phyloP scores from a whole-genome alignment of 148 eudicot genomes.

The Arctostaphylos glauca region DNA sequence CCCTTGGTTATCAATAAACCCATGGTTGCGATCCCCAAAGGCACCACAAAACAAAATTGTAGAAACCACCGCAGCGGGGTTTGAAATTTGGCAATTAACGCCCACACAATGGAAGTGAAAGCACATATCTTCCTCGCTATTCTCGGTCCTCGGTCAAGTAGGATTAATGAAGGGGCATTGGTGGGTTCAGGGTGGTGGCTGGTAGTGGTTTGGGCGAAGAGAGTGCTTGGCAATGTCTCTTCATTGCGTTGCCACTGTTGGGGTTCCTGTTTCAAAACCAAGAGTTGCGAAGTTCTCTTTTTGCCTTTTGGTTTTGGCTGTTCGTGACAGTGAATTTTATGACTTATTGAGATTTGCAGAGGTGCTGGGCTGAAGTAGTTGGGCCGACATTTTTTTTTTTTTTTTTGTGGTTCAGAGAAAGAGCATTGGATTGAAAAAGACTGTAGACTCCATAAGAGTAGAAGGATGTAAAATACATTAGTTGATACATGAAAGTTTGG shows the following conservation, averaged over 20 bases:
- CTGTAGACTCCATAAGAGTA: background rate
- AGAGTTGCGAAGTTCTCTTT: background rate
- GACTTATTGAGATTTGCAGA: background rate
- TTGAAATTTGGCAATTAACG: background rate
- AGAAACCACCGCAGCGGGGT: background rate
- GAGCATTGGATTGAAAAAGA: background rate
- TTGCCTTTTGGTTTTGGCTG: background rate
- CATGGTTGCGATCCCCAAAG: background rate
- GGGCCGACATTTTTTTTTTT: background rate
- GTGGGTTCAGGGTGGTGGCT: background rate
- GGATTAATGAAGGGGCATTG: background rate
- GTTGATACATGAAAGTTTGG: background rate
- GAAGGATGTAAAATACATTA: conserved; percentile 3
- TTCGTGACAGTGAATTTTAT: background rate
- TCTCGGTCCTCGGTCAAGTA: background rate
- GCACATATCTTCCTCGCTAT: background rate
- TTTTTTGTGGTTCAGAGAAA: background rate
- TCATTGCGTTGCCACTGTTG: background rate
- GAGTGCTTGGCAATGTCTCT: background rate
- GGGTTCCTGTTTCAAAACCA: background rate
- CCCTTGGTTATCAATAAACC: background rate
- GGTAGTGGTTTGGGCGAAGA: background rate
- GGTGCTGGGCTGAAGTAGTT: background rate
- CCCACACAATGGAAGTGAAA: background rate
- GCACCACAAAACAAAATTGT: background rate